Conservation (phyloP, 345 rosid genomes). For the Combretum micranthum region DNA sequence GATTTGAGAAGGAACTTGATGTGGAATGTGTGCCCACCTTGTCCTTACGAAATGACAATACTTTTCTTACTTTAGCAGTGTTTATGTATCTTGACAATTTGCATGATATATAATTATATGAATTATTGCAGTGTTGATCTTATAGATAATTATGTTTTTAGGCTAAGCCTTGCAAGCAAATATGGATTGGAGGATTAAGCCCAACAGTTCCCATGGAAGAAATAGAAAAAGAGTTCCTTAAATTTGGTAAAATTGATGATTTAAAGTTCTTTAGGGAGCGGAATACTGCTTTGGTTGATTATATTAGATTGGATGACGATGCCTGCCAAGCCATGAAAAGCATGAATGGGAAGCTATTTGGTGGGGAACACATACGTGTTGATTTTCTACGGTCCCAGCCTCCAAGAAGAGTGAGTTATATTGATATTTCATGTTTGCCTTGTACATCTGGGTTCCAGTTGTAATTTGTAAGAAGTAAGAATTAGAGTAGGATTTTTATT, state of each 20-base stretch:
- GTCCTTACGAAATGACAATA: too few species aligned
- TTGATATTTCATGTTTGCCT: constrained; percentile 4
- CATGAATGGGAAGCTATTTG: constrained; percentile 72
- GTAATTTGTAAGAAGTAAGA: not conserved
- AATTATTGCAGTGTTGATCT: not conserved
- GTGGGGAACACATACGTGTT: constrained; percentile 79
- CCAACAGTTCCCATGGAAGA: constrained; percentile 50
- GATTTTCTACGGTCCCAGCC: constrained; percentile 79
- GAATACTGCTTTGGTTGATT: constrained; percentile 71
- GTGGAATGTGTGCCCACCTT: too few species aligned
- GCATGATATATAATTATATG: not conserved
- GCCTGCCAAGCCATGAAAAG: constrained; percentile 70
- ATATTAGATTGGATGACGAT: constrained; percentile 57
- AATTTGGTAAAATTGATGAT: constrained; percentile 74
- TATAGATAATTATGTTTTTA: constrained; percentile 22
- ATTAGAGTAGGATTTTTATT: not conserved
- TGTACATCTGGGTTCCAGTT: not conserved
- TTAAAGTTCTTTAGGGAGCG: constrained; percentile 72
- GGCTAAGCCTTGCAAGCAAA: constrained; percentile 76
- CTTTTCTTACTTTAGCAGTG: not conserved
- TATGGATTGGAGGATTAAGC: constrained; percentile 94
- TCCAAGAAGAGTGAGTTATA: constrained; percentile 60
- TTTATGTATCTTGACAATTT: not conserved
- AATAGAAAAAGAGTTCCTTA: constrained; percentile 63
- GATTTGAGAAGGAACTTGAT: too few species aligned